Base-by-base conservation (phyloP, 148 eudicot genomes). In the Amaranthus cruentus region DNA sequence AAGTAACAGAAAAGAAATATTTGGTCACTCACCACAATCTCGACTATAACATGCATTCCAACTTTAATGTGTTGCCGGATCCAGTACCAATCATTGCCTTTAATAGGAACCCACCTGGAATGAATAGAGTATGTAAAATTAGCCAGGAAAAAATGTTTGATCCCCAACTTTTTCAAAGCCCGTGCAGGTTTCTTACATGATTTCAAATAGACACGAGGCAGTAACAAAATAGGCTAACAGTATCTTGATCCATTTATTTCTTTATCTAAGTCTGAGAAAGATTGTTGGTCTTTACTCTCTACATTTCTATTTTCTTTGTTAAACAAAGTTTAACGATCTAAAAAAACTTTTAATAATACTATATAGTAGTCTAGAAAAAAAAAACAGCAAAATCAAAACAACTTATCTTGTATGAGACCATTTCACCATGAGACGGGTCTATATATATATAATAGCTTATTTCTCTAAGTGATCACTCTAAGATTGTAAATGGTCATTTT, bases 41-140 rank as follows among this genome's bases (percentile, higher is more conserved):
- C 99, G 69, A 96, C 99, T 71, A 89, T 82, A 79, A 92, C 96
- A 38, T 81, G 89, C 99, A 92, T 88, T 9, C 97, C 97, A 70
- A 96, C 96, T 90, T 96, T 92, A 44, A 96, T 96, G 78, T 96
- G 89, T 75, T 96, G 99, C 42, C 99, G 97, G 69, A 96, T 90
- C 99, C 99, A 96, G 83, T 82, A 96, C 99, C 99, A 96, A 80
- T 96, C 99, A 83, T 92, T 96, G 43, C 91, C 88, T 76, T 87
- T 92, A 65, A 96, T 92, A 51, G 99, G 97, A 72, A 96, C 94
- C 97, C 94, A 96, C 86, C 99, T 96, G 88, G 79, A 86, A 84
- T 21, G 54, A 62, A 83, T 70, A 12, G 21, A 58, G 75, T 54
- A 66, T 44, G 55, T 68, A 64, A 77, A 73, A 12, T n/a, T 42